Percentiles rank a stretch among this genome's conserved stretches.
These are phyloP conservation scores for Aspergillus sp. DNA, from an alignment of 2,329 filamentous ascomycete species.

Conservation along the genomic window DNA sequence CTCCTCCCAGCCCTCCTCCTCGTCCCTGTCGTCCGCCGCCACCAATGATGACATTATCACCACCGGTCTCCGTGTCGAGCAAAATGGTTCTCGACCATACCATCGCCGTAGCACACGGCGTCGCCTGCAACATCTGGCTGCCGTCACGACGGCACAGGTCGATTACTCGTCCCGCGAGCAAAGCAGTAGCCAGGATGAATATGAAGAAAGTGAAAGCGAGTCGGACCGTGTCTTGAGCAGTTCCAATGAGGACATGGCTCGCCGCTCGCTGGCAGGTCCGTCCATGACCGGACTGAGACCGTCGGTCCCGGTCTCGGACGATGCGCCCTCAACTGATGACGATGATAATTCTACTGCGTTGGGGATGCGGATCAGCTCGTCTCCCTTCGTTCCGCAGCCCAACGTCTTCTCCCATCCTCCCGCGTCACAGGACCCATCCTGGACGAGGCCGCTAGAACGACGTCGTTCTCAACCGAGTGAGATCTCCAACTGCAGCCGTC, in stretches of 20 bases:
- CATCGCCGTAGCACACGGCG: conserved; percentile 59
- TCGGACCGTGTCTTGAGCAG: conserved; percentile 70
- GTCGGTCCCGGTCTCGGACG: conserved; percentile 29
- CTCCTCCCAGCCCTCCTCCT: conserved; percentile 87
- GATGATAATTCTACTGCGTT: conserved; percentile 83
- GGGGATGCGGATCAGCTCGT: conserved; percentile 58
- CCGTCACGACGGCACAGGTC: conserved; percentile 41
- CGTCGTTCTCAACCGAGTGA: conserved; percentile 53
- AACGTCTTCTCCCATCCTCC: conserved; percentile 90
- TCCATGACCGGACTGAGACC: conserved; percentile 24
- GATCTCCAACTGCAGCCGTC: conserved; percentile 33
- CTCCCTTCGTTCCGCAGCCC: conserved; percentile 76
- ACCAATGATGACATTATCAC: conserved; percentile 81
- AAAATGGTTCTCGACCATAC: conserved; percentile 51
- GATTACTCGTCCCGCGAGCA: conserved; percentile 45
- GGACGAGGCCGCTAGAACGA: conserved; percentile 42
- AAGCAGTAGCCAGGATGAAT: conserved; percentile 85
- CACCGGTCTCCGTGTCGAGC: conserved; percentile 76
- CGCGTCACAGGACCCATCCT: conserved; percentile 47
- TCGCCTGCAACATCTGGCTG: conserved; percentile 34
- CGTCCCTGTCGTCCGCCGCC: conserved; percentile 77
- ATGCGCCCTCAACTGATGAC: conserved; percentile 48
- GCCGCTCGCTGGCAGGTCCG: conserved; percentile 22
- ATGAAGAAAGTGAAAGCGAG: conserved; percentile 89
- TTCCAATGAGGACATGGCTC: conserved; percentile 58